Evolutionary conservation across 148 eudicot species (phyloP).

Genomic region (Spergularia marina): DNA sequence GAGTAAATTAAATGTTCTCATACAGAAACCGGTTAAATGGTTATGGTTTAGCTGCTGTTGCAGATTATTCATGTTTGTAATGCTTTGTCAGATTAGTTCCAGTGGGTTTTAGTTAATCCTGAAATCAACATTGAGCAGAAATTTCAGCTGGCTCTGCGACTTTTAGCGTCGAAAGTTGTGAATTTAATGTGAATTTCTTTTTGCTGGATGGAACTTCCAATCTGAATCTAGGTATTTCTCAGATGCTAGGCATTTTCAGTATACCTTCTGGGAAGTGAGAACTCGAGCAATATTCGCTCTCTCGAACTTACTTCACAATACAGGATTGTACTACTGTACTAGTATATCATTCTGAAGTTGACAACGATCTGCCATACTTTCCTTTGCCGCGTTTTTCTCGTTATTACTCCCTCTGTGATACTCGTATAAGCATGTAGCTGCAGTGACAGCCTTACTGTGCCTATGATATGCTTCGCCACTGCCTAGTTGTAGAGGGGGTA

Average conservation of each 20-base stretch:
- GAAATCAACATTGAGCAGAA: not conserved
- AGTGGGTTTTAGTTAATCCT: not conserved
- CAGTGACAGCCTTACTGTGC: too few species aligned
- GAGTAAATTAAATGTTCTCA: not conserved
- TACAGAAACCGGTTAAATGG: not conserved
- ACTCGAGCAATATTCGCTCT: too few species aligned
- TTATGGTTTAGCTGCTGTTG: constrained; percentile 16
- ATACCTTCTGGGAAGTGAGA: too few species aligned
- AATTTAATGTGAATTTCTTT: not conserved
- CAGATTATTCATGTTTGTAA: constrained; percentile 8
- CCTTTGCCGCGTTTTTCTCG: too few species aligned
- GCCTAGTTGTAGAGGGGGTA: too few species aligned
- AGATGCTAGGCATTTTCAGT: not conserved
- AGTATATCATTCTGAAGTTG: too few species aligned
- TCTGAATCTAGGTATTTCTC: not conserved
- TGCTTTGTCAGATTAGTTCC: constrained; percentile 1
- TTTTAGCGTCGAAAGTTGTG: not conserved
- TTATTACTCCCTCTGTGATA: too few species aligned
- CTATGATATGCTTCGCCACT: too few species aligned
- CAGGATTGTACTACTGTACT: too few species aligned
- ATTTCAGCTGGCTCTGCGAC: not conserved
- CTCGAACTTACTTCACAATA: too few species aligned
- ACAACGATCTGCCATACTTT: too few species aligned
- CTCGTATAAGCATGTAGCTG: too few species aligned
- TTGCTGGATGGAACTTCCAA: not conserved